These are phyloP conservation scores for Bothriochloa decipiens DNA, from an alignment of 176 grass and related monocot genomes.

Conservation along the genomic window DNA sequence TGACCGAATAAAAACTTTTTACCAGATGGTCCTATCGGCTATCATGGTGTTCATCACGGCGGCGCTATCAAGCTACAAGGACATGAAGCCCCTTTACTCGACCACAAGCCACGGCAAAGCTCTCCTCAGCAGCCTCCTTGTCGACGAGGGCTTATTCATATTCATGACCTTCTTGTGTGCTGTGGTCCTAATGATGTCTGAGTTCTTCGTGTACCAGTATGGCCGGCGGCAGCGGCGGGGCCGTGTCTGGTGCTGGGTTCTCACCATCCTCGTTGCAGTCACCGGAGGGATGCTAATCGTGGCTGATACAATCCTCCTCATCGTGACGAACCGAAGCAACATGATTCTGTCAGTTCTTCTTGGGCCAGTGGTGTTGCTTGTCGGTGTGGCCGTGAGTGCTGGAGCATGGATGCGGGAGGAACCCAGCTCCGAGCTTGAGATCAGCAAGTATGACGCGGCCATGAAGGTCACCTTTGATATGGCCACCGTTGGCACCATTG, in stretches of 20 bases:
- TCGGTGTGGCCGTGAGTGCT: background rate
- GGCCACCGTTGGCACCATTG: background rate
- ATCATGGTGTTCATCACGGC: conserved; percentile 10
- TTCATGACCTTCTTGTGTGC: conserved; percentile 16
- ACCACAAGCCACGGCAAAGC: background rate
- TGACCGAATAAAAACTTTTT: conserved; percentile 9
- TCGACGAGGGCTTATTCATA: background rate
- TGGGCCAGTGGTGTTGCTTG: background rate
- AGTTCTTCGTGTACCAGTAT: background rate
- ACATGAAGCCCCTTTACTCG: conserved; percentile 19
- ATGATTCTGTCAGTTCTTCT: background rate
- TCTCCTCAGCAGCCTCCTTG: conserved; percentile 24
- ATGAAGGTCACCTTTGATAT: conserved; percentile 18
- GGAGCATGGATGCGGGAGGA: background rate
- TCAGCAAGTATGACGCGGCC: background rate
- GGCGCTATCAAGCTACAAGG: conserved; percentile 22
- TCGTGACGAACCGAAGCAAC: background rate
- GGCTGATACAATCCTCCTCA: conserved; percentile 5
- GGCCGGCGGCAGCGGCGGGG: background rate
- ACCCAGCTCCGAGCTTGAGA: background rate
- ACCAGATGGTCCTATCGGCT: conserved; percentile 12
- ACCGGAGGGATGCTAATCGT: conserved; percentile 1
- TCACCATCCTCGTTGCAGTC: conserved; percentile 6
- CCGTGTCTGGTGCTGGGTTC: background rate
- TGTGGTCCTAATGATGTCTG: conserved; percentile 5